Percentiles rank a stretch among this genome's conserved stretches.
Conservation (phyloP, 805 yeast genomes). For the Cephaloascus albidus region DNA sequence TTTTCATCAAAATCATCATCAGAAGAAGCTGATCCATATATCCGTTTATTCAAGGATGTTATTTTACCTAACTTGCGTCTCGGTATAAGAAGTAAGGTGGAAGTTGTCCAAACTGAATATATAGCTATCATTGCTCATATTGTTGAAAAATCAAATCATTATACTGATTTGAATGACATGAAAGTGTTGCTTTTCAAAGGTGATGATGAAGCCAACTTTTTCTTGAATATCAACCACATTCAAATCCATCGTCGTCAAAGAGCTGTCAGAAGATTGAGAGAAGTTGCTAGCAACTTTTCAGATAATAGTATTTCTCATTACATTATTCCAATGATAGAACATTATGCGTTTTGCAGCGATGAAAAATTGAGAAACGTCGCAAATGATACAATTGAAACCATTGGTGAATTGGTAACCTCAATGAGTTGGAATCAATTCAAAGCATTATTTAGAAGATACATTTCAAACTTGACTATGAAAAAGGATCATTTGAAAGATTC, state of each 20-base stretch:
- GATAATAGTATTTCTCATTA: constrained; percentile 65
- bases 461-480: constrained; percentile 35
- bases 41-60: constrained; percentile 36
- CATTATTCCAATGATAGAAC: constrained; percentile 78
- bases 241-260: constrained; percentile 82
- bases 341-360: constrained; percentile 52
- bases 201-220: constrained; percentile 80
- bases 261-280: constrained; percentile 62
- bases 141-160: constrained; percentile 35
- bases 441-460: constrained; percentile 65
- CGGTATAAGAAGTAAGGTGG: constrained; percentile 56
- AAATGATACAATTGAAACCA: constrained; percentile 55
- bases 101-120: constrained; percentile 63
- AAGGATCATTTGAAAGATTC: constrained; percentile 43
- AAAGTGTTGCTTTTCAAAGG: constrained; percentile 48
- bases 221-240: constrained; percentile 67
- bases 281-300: constrained; percentile 33
- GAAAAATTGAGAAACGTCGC: constrained; percentile 54
- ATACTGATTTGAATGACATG: constrained; percentile 56
- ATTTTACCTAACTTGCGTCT: constrained; percentile 56
- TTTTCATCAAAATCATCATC: constrained; percentile 17
- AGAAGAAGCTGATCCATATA: constrained; percentile 17
- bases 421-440: constrained; percentile 75
- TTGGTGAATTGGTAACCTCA: constrained; percentile 46
- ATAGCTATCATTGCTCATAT: constrained; percentile 56